phyloP scores from a whole-genome alignment of 108 stramenopile species.

The Nannochloropsis gaditana region DNA sequence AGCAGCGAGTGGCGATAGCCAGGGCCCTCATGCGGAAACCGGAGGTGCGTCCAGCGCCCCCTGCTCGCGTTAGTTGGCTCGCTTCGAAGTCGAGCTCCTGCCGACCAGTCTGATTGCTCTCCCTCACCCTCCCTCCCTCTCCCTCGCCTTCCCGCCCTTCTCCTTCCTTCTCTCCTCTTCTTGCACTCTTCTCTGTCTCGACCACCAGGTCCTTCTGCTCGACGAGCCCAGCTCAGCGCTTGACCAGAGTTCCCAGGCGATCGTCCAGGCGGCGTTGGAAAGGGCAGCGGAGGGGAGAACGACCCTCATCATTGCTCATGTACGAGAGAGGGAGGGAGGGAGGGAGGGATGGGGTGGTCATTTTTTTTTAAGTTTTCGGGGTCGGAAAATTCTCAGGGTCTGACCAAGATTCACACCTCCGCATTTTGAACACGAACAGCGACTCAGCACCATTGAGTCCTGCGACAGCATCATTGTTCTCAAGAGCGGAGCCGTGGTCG shows the following conservation, averaged over 20 bases:
- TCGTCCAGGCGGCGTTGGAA: constrained; percentile 33
- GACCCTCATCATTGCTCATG: not conserved
- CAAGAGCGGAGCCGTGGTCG: constrained; percentile 68
- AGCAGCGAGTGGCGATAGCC: not conserved
- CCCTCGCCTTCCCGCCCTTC: not conserved
- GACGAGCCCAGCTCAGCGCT: constrained; percentile 83
- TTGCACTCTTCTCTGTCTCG: not conserved
- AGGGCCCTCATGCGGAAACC: not conserved
- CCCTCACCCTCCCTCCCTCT: no score
- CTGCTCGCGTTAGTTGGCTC: no score
- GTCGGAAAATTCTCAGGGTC: no score
- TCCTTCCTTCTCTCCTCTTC: not conserved
- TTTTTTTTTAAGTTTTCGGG: no score
- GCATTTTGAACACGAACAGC: not conserved
- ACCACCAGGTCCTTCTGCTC: constrained; percentile 61
- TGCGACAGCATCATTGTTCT: constrained; percentile 83
- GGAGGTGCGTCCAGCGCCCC: not conserved
- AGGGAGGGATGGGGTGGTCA: not conserved
- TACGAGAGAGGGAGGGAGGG: not conserved
- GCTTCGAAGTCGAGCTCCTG: no score
- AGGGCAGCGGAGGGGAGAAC: not conserved
- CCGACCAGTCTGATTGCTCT: no score
- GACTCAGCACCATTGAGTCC: constrained; percentile 73
- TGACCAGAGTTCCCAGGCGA: constrained; percentile 62
- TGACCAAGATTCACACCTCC: no score